These are phyloP conservation scores for Wallacemonas sp. DNA, from an alignment of 208 protist species.

Conservation along the genomic window DNA sequence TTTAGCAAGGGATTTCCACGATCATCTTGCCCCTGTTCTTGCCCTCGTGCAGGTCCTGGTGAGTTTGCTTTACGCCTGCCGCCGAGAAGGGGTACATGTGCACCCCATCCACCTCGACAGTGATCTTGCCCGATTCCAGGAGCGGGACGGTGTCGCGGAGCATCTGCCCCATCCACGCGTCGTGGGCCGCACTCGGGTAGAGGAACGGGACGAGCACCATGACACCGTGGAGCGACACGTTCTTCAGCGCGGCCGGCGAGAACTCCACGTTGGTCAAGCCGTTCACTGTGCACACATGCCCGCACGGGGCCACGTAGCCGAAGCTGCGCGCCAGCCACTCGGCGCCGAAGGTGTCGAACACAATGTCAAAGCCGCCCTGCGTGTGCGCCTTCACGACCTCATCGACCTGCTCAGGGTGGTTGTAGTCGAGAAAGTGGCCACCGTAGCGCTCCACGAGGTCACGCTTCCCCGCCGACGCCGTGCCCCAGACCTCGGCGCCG, in stretches of 20 bases:
- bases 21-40: slow-evolving; percentile 15
- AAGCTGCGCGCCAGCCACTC: slow-evolving; percentile 4
- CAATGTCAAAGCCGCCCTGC: slow-evolving; percentile 17
- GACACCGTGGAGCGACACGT: slow-evolving; percentile 9
- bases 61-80: slow-evolving; percentile 1
- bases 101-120: slow-evolving; percentile 6
- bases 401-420: slow-evolving; percentile 12
- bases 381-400: slow-evolving; percentile 10
- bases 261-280: background rate
- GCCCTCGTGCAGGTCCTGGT: slow-evolving; percentile 13
- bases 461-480: slow-evolving; percentile 15
- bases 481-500: slow-evolving; percentile 21
- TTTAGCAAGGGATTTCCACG: background rate
- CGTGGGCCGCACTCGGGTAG: slow-evolving; percentile 1
- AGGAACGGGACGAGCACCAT: slow-evolving; percentile 17
- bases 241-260: slow-evolving; percentile 6
- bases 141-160: slow-evolving; percentile 12
- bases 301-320: background rate
- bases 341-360: slow-evolving; percentile 22
- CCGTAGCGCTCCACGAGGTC: slow-evolving; percentile 23
- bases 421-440: slow-evolving; percentile 21
- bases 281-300: slow-evolving; percentile 12
- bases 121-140: slow-evolving; percentile 13
- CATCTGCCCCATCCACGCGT: slow-evolving; percentile 10
- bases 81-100: slow-evolving; percentile 7